Evolutionary conservation across 202 grass and related monocot species (phyloP).

Genomic region (Panicum virgatum): DNA sequence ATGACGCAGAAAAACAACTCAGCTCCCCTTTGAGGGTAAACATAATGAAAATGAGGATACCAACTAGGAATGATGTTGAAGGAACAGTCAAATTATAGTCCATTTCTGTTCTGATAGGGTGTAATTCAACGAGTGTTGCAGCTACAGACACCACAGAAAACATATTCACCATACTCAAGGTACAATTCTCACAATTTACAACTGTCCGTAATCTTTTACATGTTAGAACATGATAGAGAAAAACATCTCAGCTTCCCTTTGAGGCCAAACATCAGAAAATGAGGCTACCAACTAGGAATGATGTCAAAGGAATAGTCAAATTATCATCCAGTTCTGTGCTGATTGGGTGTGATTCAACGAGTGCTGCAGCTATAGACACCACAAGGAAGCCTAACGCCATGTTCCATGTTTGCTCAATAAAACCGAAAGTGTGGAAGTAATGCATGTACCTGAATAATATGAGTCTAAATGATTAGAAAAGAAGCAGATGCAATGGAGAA

Average conservation of each 20-base stretch:
- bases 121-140: conserved; percentile 65
- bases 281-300: conserved; percentile 66
- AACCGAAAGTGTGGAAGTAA: conserved; percentile 84
- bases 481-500: background rate
- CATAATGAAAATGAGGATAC: conserved; percentile 65
- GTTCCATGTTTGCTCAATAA: conserved; percentile 73
- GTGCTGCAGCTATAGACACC: conserved; percentile 58
- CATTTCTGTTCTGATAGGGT: conserved; percentile 73
- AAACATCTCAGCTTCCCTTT: background rate
- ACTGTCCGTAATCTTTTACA: background rate
- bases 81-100: conserved; percentile 96
- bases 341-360: conserved; percentile 82
- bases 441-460: conserved; percentile 83
- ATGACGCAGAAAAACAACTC: background rate
- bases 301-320: conserved; percentile 76
- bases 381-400: conserved; percentile 67
- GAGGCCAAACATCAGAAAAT: conserved; percentile 57
- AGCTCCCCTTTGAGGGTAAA: background rate
- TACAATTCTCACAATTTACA: background rate
- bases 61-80: conserved; percentile 64
- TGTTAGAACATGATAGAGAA: background rate
- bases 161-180: background rate
- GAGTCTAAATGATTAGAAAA: background rate
- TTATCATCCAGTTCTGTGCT: conserved; percentile 88
- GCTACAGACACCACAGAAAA: conserved; percentile 48